phyloP scores from a whole-genome alignment of 2,329 filamentous ascomycete genomes.

The Trichothecium roseum region DNA sequence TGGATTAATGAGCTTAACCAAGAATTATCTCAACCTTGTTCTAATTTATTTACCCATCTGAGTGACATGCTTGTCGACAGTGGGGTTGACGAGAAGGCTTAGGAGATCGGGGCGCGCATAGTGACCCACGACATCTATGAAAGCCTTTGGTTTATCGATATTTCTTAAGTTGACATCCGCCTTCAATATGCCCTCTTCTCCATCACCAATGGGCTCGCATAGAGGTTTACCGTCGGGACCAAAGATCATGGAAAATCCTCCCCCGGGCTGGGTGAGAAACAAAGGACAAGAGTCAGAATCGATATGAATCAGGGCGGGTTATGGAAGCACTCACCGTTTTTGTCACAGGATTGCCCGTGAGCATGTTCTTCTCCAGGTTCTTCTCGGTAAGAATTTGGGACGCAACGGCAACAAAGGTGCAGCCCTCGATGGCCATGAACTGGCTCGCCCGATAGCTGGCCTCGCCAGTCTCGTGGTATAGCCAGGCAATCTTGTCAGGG shows the following conservation, averaged over 20 bases:
- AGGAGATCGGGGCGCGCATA: slow-evolving; percentile 29
- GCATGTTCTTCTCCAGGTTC: slow-evolving; percentile 14
- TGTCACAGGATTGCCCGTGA: too few relatives aligned
- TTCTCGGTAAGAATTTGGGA: slow-evolving; percentile 28
- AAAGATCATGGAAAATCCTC: slow-evolving; percentile 37
- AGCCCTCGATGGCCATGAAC: slow-evolving; percentile 32
- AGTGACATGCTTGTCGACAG: too few relatives aligned
- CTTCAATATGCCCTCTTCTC: slow-evolving; percentile 36
- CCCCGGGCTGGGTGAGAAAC: slow-evolving; percentile 17
- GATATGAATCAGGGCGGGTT: not conserved
- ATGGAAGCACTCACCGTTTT: too few relatives aligned
- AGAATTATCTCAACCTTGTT: too few relatives aligned
- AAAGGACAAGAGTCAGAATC: too few relatives aligned
- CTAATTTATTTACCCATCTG: too few relatives aligned
- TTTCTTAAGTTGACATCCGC: slow-evolving; percentile 38
- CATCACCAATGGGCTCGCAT: slow-evolving; percentile 23
- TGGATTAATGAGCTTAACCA: too few relatives aligned
- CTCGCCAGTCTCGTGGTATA: slow-evolving; percentile 23
- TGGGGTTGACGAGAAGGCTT: slow-evolving; percentile 14
- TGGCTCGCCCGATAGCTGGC: slow-evolving; percentile 23
- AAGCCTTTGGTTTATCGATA: slow-evolving; percentile 23
- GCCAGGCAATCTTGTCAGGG: slow-evolving; percentile 18
- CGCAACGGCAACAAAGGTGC: slow-evolving; percentile 27
- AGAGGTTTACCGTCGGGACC: slow-evolving; percentile 39
- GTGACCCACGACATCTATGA: slow-evolving; percentile 25